Percentiles rank a stretch among this genome's conserved stretches.
phyloP scores from a whole-genome alignment of 2,329 filamentous ascomycete genomes.

The Macrophomina tecta region DNA sequence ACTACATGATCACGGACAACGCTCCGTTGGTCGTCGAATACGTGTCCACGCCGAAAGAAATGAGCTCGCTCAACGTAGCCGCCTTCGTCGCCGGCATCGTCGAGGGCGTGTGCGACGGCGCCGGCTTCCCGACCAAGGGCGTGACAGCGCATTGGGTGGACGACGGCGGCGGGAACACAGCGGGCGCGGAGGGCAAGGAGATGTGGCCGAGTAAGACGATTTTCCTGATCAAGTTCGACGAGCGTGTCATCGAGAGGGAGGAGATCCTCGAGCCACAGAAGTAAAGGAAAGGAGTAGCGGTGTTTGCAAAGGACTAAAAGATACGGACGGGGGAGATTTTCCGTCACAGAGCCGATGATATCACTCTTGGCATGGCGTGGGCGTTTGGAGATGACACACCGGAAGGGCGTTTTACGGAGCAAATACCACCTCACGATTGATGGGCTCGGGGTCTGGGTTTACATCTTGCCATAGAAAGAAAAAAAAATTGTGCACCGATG shows the following conservation, averaged over 20 bases:
- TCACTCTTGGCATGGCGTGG: slow-evolving; percentile 21
- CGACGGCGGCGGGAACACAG: slow-evolving; percentile 52
- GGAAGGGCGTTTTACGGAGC: slow-evolving; percentile 18
- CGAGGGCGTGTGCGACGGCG: slow-evolving; percentile 93
- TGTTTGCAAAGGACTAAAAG: background rate
- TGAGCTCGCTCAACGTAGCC: slow-evolving; percentile 95
- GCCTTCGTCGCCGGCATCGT: slow-evolving; percentile 95
- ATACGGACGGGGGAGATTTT: background rate
- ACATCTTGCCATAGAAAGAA: slow-evolving; percentile 1
- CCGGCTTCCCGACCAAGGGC: slow-evolving; percentile 79
- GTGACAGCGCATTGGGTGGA: slow-evolving; percentile 84
- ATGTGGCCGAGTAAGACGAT: slow-evolving; percentile 98
- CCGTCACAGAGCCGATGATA: background rate
- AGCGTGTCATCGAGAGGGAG: slow-evolving; percentile 92
- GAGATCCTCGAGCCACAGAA: slow-evolving; percentile 72
- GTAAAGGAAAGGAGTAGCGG: slow-evolving; percentile 25
- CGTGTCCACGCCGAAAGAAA: slow-evolving; percentile 90
- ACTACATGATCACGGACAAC: slow-evolving; percentile 99
- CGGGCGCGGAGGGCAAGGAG: slow-evolving; percentile 63
- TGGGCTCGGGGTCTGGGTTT: background rate
- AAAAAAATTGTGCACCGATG: slow-evolving; percentile 2
- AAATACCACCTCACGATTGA: slow-evolving; percentile 8
- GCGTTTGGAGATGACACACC: slow-evolving; percentile 15
- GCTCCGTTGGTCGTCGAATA: slow-evolving; percentile 95
- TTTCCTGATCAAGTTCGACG: slow-evolving; percentile 89